Base-by-base conservation (phyloP, 352 stramenopile genomes). In the Pythium chondricola region DNA sequence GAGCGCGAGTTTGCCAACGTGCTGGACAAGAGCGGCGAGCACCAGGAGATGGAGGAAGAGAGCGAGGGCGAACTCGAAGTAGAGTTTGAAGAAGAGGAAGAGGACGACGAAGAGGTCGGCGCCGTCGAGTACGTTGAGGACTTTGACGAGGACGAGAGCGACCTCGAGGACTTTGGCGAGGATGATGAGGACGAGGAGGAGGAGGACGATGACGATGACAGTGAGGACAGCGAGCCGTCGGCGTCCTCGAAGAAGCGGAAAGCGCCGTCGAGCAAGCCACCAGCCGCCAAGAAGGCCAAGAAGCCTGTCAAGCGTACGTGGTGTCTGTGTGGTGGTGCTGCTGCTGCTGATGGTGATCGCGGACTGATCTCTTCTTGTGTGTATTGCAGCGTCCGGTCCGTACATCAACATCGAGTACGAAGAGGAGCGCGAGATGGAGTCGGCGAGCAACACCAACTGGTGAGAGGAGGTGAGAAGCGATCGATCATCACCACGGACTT, bases 121-220 rank as follows among this genome's bases (percentile, higher is more conserved):
- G 69, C 83, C 41, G 66, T 90, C 46, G 81, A 93, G 61, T 93
- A 87, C 58, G 81, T 93, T 30, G 81, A 93, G 56, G 77, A 92
- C 58, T 88, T 89, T 59, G 88, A 97, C 53, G 85, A 96, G 60
- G 86, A 96, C 59, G 89, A 98, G 74, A 95, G 93, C 63, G 85
- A 97, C 56, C 71, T 96, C 10, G 70, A 95, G 49, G 81, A 93
- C 56, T 70, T 94, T 24, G 74, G 85, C 51, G 74, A 81, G 29
- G 67, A 71, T 16, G 72, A 72, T 8, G 62, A 73, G 22, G 75
- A 93, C 41, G 72, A 90, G 38, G 56, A 79, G 33, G 62, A 71
- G 16, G 56, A 65, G n/a, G 53, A 60, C 5, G 67, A 67, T 11
- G 56, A 65, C 29, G 54, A 43, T 8, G 73, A 72, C 22, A 72